Conservation (phyloP, 306 rosid genomes). For the Vigna radiata region DNA sequence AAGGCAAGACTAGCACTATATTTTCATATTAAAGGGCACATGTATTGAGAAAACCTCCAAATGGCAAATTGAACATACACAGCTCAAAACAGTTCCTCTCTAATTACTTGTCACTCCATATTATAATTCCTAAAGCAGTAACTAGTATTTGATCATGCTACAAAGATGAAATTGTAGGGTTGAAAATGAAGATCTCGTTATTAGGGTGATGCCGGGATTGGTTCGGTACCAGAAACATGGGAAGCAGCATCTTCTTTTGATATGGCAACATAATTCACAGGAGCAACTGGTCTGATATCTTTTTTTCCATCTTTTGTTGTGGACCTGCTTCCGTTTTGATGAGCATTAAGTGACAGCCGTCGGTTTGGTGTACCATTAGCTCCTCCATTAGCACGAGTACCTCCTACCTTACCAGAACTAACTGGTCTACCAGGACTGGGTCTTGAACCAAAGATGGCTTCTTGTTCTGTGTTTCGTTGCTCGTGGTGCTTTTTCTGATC, state of each 20-base stretch:
- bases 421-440: constrained; percentile 87
- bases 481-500: constrained; percentile 93
- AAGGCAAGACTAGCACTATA: constrained; percentile 37
- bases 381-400: constrained; percentile 82
- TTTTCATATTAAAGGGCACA: constrained; percentile 40
- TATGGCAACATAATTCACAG: constrained; percentile 81
- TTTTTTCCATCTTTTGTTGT: constrained; percentile 72
- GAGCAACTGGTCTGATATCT: constrained; percentile 78
- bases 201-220: constrained; percentile 74
- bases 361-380: constrained; percentile 88
- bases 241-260: constrained; percentile 88
- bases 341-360: constrained; percentile 85
- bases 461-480: constrained; percentile 82
- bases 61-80: constrained; percentile 52
- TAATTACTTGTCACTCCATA: constrained; percentile 53
- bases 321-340: constrained; percentile 88
- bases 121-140: constrained; percentile 64
- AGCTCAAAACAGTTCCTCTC: constrained; percentile 45
- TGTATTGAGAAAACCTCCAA: constrained; percentile 48
- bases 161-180: constrained; percentile 51
- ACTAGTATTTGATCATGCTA: constrained; percentile 59
- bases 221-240: constrained; percentile 77
- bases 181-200: constrained; percentile 38
- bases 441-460: constrained; percentile 70
- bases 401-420: constrained; percentile 75